These are phyloP conservation scores for Emericellopsis cladophorae DNA, from an alignment of 2,329 filamentous ascomycete genomes.

Conservation along the genomic window DNA sequence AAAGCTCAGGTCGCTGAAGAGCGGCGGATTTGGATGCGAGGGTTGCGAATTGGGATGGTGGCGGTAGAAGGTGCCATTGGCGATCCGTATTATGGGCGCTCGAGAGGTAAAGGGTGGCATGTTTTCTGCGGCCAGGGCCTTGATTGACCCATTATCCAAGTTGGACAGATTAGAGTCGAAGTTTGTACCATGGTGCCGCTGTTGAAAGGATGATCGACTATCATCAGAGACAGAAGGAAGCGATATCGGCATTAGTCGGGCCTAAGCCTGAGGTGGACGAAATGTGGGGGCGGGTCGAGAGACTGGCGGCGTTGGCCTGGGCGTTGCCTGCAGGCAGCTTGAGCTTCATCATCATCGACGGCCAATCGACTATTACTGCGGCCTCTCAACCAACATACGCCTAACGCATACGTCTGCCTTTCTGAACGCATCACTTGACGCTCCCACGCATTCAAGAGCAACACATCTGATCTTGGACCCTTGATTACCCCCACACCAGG, in stretches of 20 bases:
- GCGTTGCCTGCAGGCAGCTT: slow-evolving; percentile 2
- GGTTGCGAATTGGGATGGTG: slow-evolving; percentile 48
- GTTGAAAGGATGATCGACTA: too few species aligned
- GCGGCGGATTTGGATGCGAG: slow-evolving; percentile 48
- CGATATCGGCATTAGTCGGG: background rate
- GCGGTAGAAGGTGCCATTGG: slow-evolving; percentile 73
- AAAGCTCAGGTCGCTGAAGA: slow-evolving; percentile 64
- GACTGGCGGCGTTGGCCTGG: background rate
- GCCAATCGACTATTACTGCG: background rate
- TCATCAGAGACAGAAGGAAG: too few species aligned
- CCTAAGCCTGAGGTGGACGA: background rate
- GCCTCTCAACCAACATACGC: background rate
- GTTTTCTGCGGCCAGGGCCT: background rate
- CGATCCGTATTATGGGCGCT: slow-evolving; percentile 50
- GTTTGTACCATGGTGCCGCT: too few species aligned
- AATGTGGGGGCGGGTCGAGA: background rate
- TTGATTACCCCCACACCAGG: background rate
- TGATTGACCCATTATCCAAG: too few species aligned
- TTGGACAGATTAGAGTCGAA: too few species aligned
- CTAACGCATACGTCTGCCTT: background rate
- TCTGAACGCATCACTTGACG: background rate
- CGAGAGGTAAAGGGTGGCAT: slow-evolving; percentile 2
- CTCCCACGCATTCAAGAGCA: background rate
- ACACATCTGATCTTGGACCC: slow-evolving; percentile 1
- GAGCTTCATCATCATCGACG: slow-evolving; percentile 7